Percentiles rank a stretch among this genome's conserved stretches.
Conservation (phyloP, 805 yeast genomes). For the Isabelozyma rhagii region DNA sequence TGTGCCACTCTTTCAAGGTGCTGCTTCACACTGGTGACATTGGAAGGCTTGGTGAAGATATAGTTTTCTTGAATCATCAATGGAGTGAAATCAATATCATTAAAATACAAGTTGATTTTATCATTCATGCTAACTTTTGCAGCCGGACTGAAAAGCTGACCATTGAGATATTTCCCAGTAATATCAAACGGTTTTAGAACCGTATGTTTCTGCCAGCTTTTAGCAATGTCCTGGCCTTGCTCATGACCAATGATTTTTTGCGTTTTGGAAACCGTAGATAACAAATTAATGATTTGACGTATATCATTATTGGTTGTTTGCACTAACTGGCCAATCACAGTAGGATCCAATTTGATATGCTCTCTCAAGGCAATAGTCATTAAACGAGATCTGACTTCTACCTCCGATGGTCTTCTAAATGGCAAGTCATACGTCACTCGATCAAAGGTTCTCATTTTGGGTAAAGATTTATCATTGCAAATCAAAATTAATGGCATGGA, state of each 20-base stretch:
- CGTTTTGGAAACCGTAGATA: slow-evolving; percentile 81
- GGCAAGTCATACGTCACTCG: slow-evolving; percentile 73
- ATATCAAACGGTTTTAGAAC: slow-evolving; percentile 91
- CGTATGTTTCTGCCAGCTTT: slow-evolving; percentile 86
- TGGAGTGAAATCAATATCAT: slow-evolving; percentile 92
- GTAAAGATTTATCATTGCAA: slow-evolving; percentile 88
- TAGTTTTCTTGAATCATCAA: slow-evolving; percentile 96
- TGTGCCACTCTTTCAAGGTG: slow-evolving; percentile 62
- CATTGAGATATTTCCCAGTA: slow-evolving; percentile 59
- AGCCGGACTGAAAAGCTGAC: slow-evolving; percentile 53
- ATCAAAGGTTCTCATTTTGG: slow-evolving; percentile 96
- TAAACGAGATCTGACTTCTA: slow-evolving; percentile 75
- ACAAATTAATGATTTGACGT: slow-evolving; percentile 85
- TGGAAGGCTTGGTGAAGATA: slow-evolving; percentile 58
- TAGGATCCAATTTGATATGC: slow-evolving; percentile 73
- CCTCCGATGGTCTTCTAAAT: slow-evolving; percentile 85
- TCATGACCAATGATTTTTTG: slow-evolving; percentile 58
- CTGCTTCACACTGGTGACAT: slow-evolving; percentile 38
- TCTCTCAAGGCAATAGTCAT: slow-evolving; percentile 91
- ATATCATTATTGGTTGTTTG: slow-evolving; percentile 87
- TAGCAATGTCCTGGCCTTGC: slow-evolving; percentile 60
- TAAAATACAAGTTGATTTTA: slow-evolving; percentile 84
- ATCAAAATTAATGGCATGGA: slow-evolving; percentile 87
- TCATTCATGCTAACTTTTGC: slow-evolving; percentile 64
- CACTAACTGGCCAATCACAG: slow-evolving; percentile 78